Evolutionary conservation across 2,329 filamentous ascomycete genomes (phyloP).

Genomic region (Epichloe sibirici): DNA sequence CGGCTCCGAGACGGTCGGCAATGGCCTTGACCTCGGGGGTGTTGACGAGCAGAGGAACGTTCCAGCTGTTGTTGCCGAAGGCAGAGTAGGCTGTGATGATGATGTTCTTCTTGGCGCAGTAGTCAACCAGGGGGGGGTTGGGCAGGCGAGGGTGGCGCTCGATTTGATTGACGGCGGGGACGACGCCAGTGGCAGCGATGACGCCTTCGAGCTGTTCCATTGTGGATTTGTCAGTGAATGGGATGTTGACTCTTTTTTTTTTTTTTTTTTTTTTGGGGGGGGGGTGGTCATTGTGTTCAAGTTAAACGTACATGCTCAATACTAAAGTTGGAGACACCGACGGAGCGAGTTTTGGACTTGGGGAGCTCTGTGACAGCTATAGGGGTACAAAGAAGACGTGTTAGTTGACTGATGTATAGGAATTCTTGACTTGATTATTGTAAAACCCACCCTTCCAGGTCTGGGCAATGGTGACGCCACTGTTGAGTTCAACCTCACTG

Average conservation of each 20-base stretch:
- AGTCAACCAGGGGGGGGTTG: slow-evolving; percentile 42
- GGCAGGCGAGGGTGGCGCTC: slow-evolving; percentile 56
- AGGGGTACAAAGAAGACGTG: background rate
- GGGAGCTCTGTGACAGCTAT: slow-evolving; percentile 42
- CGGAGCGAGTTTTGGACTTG: slow-evolving; percentile 49
- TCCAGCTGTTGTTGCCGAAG: slow-evolving; percentile 34
- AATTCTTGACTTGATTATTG: background rate
- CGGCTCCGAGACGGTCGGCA: slow-evolving; percentile 31
- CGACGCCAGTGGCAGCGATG: slow-evolving; percentile 44
- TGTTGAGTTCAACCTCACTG: slow-evolving; percentile 29
- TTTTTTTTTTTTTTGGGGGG: background rate
- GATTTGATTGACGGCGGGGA: slow-evolving; percentile 54
- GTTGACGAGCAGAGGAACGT: slow-evolving; percentile 43
- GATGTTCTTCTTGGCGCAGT: slow-evolving; percentile 50
- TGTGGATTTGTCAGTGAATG: background rate
- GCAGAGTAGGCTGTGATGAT: slow-evolving; percentile 54
- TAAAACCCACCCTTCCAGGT: slow-evolving; percentile 30
- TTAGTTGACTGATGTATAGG: background rate
- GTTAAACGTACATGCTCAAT: slow-evolving; percentile 33
- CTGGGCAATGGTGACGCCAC: slow-evolving; percentile 26
- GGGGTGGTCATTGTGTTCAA: slow-evolving; percentile 1
- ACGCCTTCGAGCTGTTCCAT: slow-evolving; percentile 34
- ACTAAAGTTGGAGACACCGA: slow-evolving; percentile 64
- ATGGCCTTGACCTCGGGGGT: slow-evolving; percentile 42
- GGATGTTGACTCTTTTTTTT: background rate